These are phyloP conservation scores for Sarcodon aspratus DNA, from an alignment of 768 basidiomycete species.

Conservation along the genomic window DNA sequence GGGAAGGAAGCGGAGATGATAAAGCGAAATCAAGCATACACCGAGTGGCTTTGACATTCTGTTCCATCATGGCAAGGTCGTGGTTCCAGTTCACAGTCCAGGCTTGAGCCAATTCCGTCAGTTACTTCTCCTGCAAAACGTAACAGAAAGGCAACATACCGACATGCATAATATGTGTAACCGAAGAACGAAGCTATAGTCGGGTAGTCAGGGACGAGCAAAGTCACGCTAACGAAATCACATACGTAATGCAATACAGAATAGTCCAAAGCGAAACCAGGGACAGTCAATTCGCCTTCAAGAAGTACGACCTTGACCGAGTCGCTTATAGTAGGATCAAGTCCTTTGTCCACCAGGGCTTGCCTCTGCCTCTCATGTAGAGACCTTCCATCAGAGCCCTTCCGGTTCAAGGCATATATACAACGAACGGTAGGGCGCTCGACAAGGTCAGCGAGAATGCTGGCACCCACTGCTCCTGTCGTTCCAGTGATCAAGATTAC, in stretches of 20 bases:
- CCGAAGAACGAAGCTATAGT: conserved; percentile 5
- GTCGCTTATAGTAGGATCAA: neutral
- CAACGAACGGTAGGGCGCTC: neutral
- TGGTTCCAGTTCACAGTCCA: conserved; percentile 26
- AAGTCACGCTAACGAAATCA: neutral
- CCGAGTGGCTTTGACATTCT: conserved; percentile 17
- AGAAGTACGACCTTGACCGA: conserved; percentile 1
- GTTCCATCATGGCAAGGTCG: conserved; percentile 19
- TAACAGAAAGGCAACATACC: conserved; percentile 4
- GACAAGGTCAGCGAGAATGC: conserved; percentile 5
- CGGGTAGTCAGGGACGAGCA: neutral
- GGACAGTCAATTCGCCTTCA: conserved; percentile 1
- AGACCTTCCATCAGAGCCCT: neutral
- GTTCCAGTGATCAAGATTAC: conserved; percentile 8
- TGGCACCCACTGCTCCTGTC: conserved; percentile 6
- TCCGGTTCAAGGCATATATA: conserved; percentile 2
- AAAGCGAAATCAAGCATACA: conserved; percentile 24
- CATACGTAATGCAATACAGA: neutral
- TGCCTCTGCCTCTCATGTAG: neutral
- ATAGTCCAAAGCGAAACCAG: neutral
- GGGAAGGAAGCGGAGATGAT: conserved; percentile 9
- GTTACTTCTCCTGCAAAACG: too few relatives aligned
- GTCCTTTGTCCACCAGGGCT: neutral
- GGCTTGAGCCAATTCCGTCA: conserved; percentile 9
- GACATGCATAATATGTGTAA: conserved; percentile 15